Conservation (phyloP, 176 grass and related monocot genomes). For the Ananas comosus region DNA sequence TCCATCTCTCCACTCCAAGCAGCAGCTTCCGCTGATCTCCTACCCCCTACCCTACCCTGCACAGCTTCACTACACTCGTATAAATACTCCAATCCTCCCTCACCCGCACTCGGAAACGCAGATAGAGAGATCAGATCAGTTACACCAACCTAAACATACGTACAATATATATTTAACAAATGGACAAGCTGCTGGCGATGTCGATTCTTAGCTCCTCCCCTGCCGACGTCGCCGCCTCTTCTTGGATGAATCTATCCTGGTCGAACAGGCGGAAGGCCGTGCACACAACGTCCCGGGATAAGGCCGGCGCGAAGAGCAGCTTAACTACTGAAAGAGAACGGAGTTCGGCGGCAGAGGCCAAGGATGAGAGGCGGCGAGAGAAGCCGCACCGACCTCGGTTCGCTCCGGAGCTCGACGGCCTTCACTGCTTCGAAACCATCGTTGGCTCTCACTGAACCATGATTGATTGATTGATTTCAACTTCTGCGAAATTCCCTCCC, state of each 20-base stretch:
- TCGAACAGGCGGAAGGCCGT: background rate
- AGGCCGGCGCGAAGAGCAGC: background rate
- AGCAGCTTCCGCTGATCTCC: no score
- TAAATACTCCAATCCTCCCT: no score
- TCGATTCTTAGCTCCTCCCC: slow-evolving; percentile 28
- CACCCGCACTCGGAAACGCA: no score
- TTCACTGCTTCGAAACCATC: slow-evolving; percentile 74
- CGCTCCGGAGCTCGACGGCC: slow-evolving; percentile 61
- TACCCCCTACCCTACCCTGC: no score
- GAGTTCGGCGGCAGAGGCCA: background rate
- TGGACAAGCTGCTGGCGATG: slow-evolving; percentile 37
- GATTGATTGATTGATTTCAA: no score
- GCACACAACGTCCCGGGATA: background rate
- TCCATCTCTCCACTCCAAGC: no score
- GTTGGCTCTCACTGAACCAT: slow-evolving; percentile 14
- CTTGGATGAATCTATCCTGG: slow-evolving; percentile 19
- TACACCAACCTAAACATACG: no score
- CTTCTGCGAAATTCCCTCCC: no score
- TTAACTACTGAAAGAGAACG: no score
- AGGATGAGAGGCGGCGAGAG: background rate
- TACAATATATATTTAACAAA: background rate
- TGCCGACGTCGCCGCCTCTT: slow-evolving; percentile 21
- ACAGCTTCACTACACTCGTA: no score
- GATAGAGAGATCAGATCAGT: no score
- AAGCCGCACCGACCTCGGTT: slow-evolving; percentile 17